These are phyloP conservation scores for Penstemon newberryi DNA, from an alignment of 257 asterid species.

Conservation along the genomic window DNA sequence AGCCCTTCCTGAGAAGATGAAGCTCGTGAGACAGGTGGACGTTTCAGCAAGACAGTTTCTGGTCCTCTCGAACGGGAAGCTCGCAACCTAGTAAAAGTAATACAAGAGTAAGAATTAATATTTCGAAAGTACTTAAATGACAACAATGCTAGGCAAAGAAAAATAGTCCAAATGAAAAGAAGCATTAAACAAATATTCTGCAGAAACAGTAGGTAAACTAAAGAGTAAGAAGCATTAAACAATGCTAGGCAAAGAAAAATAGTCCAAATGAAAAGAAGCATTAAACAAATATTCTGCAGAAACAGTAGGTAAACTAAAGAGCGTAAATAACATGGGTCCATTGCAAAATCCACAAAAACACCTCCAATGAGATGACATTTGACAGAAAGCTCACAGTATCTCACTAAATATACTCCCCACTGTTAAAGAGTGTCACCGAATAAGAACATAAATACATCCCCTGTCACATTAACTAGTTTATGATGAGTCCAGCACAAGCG, in stretches of 20 bases:
- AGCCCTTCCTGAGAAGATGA: constrained; percentile 68
- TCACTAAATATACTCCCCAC: too few relatives aligned
- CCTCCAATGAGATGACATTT: too few relatives aligned
- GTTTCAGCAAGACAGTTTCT: constrained; percentile 73
- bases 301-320: not conserved
- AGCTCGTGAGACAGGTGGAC: constrained; percentile 66
- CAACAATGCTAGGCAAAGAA: not conserved
- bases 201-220: not conserved
- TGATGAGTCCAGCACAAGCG: constrained; percentile 1
- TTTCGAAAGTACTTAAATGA: not conserved
- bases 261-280: constrained; percentile 2
- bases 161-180: constrained; percentile 8
- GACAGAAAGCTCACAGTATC: too few relatives aligned
- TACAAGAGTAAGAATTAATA: constrained; percentile 6
- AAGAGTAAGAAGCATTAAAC: too few relatives aligned
- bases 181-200: not conserved
- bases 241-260: not conserved
- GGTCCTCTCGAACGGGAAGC: constrained; percentile 47
- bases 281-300: not conserved
- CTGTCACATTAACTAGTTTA: too few relatives aligned
- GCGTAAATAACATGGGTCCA: not conserved
- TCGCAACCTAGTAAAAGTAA: constrained; percentile 37
- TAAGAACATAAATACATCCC: too few relatives aligned
- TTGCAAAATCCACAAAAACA: too few relatives aligned
- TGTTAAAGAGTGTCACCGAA: too few relatives aligned